These are phyloP conservation scores for Plasmodium cynomolgi DNA, from an alignment of 169 alveolate species.

Conservation along the genomic window DNA sequence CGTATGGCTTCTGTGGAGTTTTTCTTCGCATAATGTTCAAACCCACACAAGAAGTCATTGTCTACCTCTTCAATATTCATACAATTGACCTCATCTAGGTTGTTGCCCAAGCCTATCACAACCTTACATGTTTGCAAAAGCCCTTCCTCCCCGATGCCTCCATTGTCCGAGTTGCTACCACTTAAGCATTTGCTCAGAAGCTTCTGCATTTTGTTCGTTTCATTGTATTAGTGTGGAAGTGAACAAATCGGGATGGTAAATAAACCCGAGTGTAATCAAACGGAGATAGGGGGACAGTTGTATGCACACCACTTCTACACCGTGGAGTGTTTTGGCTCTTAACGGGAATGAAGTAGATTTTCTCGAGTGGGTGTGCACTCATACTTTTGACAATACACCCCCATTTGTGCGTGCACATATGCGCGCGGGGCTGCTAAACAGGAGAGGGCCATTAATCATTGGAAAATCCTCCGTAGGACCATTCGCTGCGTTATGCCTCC, in stretches of 20 bases:
- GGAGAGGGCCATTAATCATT: neutral
- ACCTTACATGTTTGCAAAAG: constrained; percentile 32
- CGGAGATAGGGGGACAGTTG: neutral
- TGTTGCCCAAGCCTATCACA: constrained; percentile 3
- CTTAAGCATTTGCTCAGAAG: constrained; percentile 42
- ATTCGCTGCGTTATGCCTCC: neutral
- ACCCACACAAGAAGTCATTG: constrained; percentile 36
- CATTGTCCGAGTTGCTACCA: neutral
- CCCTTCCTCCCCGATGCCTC: constrained; percentile 14
- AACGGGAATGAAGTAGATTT: neutral
- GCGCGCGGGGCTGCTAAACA: neutral
- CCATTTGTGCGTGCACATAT: neutral
- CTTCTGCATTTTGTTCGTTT: constrained; percentile 30
- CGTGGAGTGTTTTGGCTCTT: neutral
- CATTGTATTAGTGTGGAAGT: neutral
- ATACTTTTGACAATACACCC: neutral
- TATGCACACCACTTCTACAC: neutral
- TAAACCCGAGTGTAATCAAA: neutral
- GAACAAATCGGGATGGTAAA: neutral
- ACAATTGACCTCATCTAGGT: constrained; percentile 17
- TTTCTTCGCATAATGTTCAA: constrained; percentile 46
- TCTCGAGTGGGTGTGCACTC: neutral
- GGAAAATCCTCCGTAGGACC: neutral
- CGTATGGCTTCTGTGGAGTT: constrained; percentile 16
- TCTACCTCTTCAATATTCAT: neutral